Base-by-base conservation (phyloP, 495 filamentous ascomycete species). In the Aspergillus wentii region DNA sequence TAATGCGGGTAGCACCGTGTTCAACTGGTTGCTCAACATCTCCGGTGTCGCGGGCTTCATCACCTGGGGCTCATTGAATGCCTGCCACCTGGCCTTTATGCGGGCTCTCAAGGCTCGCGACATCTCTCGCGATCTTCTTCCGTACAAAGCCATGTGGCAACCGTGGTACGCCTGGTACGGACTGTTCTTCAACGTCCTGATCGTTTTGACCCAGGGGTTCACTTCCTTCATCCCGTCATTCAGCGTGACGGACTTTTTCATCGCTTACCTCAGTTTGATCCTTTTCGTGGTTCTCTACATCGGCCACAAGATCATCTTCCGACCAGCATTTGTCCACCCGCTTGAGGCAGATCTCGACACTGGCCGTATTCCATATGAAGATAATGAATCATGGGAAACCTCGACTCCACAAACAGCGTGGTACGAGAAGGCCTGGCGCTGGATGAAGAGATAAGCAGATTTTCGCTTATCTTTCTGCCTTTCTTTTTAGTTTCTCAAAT, bases 141-240 rank as follows among this genome's bases (percentile, higher is more conserved):
- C 78, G 0, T 86, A 78, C 54, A 66, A 71, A 34, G 72, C 75
- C 8, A 61, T 71, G 14, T 62, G 70, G 46, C 78, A 83, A 54
- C 79, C 79, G 3, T 84, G 61, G 53, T 62, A 71, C 27, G 68
- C 75, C 8, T 77, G 64, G 58, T 76, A 75, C 46, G 82, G 80
- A 4, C 64, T 85, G 19, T 72, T 78, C 44, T 83, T 83, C 66
- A 79, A 73, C 62, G 40, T 74, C 16, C 52, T 86, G 29, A 79
- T 86, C 45, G 74, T 77, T 33, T 26, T 87, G 10, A 84, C 81
- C 4, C 80, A 85, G 54, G 82, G 82, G 4, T 87, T 87, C 55
- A 82, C 75, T 4, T 61, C 71, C 3, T 87, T 82, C 56, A 78
- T 86, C 30, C 68, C 70, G 0, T 38, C 34, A 4, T 87, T 83